Base-by-base conservation (phyloP, 2,329 filamentous ascomycete genomes). In the Fusarium subtropicale region DNA sequence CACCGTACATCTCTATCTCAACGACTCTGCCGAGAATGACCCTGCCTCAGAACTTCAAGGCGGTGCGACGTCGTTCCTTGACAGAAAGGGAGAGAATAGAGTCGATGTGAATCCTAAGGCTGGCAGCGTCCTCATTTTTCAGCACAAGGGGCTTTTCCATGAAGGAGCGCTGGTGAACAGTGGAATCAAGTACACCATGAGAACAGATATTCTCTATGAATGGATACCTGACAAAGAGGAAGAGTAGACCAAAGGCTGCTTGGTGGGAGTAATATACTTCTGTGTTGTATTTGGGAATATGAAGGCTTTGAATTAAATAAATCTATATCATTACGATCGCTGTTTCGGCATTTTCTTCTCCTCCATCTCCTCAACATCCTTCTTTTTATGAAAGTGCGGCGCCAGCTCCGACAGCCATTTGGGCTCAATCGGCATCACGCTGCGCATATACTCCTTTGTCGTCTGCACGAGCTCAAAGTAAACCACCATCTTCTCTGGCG, bases 371-470 rank as follows among this genome's bases (percentile, higher is more conserved):
- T 97, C 95, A 41, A 97, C 79, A 76, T 97, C 94, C 81, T 93
- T 91, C 82, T 92, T 91, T 82, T 97, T 97, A 79, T 97, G 93
- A 76, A 94, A 97, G 82, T 98, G 96, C 66, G 95, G 95, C 66
- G 96, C 96, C 64, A 96, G 88, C 80, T 98, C 95, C 9, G 89
- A 87, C 73, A 99, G 78, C 94, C 94, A 97, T 76, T 90, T 89
- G 0, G 92, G 85, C 76, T 97, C 90, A 54, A 98, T 87, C 1
- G 94, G 94, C 85, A 97, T 90, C 61, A 92, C 92, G 74, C 89
- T 92, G 26, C 95, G 86, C 90, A 97, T 97, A 79, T 95, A 99
- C 83, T 97, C 95, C 83, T 97, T 97, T 30, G 87, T 91, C 38
- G 92, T 95, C 72, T 92, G 84, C 12, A 94, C 92, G 56, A 95